Evolutionary conservation across 1,284 basidiomycete species (phyloP), one percentile per base, ranked within the genome.

Genomic region (Meira nashicola): DNA sequence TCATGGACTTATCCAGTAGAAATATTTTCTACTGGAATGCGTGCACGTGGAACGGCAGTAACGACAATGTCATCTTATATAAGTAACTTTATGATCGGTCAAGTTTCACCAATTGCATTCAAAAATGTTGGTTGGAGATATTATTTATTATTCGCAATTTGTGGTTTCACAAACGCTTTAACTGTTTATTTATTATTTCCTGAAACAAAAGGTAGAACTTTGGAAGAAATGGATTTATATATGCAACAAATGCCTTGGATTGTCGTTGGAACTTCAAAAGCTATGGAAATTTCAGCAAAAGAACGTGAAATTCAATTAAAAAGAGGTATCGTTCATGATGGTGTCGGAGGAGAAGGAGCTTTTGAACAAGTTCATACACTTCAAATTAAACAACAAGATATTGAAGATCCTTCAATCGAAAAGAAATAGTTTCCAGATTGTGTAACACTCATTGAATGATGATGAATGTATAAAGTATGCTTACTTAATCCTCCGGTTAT

Each of bases 81-180:
- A 12, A 48, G 60, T 56, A 73, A 81, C 65, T 81, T 81, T 58
- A 78, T 80, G 76, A 80, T 81, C 44, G 80, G 76, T 15, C 79
- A 81, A 60, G 73, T 81, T 39, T 78, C 80, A 5, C 79, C 79
- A 28, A 73, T 70, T 38, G 80, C 80, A 1, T 79, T 80, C 53
- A 59, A 58, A 7, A 65, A 67, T 38, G 72, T 80, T 49, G 73
- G 77, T 15, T 82, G 80, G 80, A 74, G 69, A 54, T 80, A 80
- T 73, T 82, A 82, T 73, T 79, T 86, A 44, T 83, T 86, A 19
- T 86, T 86, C 60, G 84, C 84, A 1, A 82, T 87, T 55, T 84
- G 84, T 68, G 81, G 82, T 9, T 83, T 85, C 76, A 84, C 84
- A 12, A 86, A 86, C 68, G 84, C 85, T 0, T 66, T 86, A 5